Evolutionary conservation across 306 rosid genomes (phyloP).

Genomic region (Castanea sativa): DNA sequence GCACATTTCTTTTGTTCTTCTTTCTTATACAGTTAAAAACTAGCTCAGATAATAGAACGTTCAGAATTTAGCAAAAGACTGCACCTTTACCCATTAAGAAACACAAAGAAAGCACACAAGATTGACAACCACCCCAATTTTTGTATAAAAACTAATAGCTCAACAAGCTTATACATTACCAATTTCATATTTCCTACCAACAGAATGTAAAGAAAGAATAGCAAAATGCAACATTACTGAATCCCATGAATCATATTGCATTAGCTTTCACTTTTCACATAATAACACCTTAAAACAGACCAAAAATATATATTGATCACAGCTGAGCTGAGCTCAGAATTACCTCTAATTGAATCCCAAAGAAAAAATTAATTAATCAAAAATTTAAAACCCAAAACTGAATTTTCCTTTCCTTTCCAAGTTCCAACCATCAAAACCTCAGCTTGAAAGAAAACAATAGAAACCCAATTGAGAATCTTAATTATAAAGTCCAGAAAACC

Average conservation of each 20-base stretch:
- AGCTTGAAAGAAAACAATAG: background rate
- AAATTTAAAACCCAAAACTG: background rate
- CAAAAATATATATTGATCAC: background rate
- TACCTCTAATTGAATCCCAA: background rate
- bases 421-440: background rate
- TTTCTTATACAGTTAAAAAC: too few species aligned
- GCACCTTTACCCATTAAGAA: background rate
- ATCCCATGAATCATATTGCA: background rate
- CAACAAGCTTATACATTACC: too few species aligned
- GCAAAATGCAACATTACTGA: background rate
- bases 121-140: background rate
- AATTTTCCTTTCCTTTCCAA: background rate
- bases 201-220: background rate
- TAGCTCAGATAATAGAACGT: background rate
- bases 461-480: background rate
- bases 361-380: background rate
- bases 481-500: background rate
- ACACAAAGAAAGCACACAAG: too few species aligned
- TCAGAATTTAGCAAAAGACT: background rate
- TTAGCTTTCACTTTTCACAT: background rate
- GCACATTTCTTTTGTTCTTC: too few species aligned
- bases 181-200: background rate
- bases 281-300: background rate
- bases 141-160: too few species aligned
- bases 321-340: background rate